Conservation (phyloP, 768 basidiomycete species). For the Amanita brunnescens region DNA sequence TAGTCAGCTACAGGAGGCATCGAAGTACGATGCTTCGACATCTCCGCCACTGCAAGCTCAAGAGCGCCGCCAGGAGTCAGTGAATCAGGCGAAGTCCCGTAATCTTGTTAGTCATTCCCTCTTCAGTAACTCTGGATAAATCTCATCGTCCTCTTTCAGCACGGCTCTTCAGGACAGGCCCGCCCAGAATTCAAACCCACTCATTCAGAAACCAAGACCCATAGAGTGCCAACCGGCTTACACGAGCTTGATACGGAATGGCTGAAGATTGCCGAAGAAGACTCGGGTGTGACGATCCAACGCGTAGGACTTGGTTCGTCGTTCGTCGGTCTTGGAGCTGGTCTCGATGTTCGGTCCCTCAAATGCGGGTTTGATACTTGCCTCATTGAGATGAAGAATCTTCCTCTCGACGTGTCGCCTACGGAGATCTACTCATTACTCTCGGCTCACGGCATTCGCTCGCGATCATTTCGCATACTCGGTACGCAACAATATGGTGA, state of each 20-base stretch:
- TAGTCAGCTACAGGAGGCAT: neutral
- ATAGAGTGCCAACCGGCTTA: neutral
- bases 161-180: neutral
- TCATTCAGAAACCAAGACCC: neutral
- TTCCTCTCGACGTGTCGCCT: neutral
- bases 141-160: neutral
- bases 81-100: neutral
- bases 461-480: neutral
- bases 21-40: neutral
- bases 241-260: neutral
- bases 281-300: constrained; percentile 7
- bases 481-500: constrained; percentile 4
- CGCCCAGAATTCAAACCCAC: neutral
- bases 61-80: neutral
- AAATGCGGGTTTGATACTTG: constrained; percentile 13
- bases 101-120: neutral
- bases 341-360: constrained; percentile 9
- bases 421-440: constrained; percentile 6
- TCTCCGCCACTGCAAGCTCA: neutral
- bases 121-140: neutral
- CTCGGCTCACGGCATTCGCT: constrained; percentile 1
- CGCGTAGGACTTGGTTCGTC: constrained; percentile 9
- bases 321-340: constrained; percentile 12
- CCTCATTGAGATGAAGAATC: constrained; percentile 8
- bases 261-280: constrained; percentile 4